phyloP scores from a whole-genome alignment of 208 protist species.

The Crithidia acanthocephali region DNA sequence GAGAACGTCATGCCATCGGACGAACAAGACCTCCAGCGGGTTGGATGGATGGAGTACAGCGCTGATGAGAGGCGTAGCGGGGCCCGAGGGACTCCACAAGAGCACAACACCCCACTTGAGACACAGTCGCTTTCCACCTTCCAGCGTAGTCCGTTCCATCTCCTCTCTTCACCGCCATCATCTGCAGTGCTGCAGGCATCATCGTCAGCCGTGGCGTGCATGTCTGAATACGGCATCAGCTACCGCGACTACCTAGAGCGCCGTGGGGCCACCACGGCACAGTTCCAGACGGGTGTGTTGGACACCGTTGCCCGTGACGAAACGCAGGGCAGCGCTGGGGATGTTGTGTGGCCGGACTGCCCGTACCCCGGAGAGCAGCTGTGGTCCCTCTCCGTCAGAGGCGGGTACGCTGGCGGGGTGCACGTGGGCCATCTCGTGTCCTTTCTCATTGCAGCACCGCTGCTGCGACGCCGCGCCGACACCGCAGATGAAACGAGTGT shows the following conservation, averaged over 20 bases:
- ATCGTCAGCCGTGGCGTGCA: not conserved
- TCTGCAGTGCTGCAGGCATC: not conserved
- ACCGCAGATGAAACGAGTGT: not conserved
- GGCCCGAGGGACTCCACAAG: too few species aligned
- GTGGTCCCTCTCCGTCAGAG: not conserved
- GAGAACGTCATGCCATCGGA: slow-evolving; percentile 14
- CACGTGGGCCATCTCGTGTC: slow-evolving; percentile 24
- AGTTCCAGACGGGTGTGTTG: not conserved
- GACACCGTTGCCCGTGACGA: not conserved
- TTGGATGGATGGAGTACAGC: too few species aligned
- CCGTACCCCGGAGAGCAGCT: slow-evolving; percentile 9
- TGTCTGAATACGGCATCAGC: not conserved
- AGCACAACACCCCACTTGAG: too few species aligned
- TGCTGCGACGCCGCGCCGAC: too few species aligned
- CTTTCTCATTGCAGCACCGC: slow-evolving; percentile 10
- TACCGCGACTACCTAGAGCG: not conserved
- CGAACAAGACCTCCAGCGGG: not conserved
- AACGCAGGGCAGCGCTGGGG: not conserved
- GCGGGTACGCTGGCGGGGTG: slow-evolving; percentile 14
- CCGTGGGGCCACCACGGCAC: not conserved
- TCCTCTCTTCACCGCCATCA: not conserved
- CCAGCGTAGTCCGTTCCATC: not conserved
- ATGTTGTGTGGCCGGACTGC: slow-evolving; percentile 11
- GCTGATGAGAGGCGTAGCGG: too few species aligned
- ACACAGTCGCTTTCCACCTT: too few species aligned